Percentiles rank a stretch among this genome's conserved stretches.
These are phyloP conservation scores for Paramyrothecium roridum DNA, from an alignment of 2,329 filamentous ascomycete genomes.

Conservation along the genomic window DNA sequence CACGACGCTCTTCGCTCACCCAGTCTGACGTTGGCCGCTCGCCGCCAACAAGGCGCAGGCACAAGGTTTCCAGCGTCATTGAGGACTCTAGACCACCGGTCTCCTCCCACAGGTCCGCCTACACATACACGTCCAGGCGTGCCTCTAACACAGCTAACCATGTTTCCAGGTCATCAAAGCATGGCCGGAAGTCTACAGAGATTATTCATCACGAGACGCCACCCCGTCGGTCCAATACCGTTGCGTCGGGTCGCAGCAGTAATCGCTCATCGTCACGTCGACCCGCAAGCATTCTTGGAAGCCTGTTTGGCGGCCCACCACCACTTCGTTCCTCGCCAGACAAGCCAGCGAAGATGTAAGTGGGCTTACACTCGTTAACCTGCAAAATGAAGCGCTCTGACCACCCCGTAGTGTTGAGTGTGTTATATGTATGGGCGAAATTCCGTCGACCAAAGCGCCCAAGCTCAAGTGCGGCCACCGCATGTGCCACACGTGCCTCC, in stretches of 20 bases:
- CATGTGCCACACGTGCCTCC: conserved; percentile 77
- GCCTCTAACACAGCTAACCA: neutral
- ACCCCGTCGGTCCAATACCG: conserved; percentile 10
- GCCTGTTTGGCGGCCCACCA: conserved; percentile 19
- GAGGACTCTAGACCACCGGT: conserved; percentile 30
- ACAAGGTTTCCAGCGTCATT: conserved; percentile 23
- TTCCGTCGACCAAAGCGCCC: conserved; percentile 60
- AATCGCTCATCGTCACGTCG: conserved; percentile 19
- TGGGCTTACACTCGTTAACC: neutral
- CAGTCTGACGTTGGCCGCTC: conserved; percentile 21
- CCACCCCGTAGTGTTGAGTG: conserved; percentile 60
- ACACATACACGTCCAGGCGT: neutral
- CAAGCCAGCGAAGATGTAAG: conserved; percentile 20
- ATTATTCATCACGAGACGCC: conserved; percentile 15
- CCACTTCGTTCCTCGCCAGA: conserved; percentile 22
- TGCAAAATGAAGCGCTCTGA: conserved; percentile 7
- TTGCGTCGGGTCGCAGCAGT: conserved; percentile 11
- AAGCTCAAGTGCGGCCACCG: conserved; percentile 76
- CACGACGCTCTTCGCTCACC: conserved; percentile 21
- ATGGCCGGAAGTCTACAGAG: conserved; percentile 8
- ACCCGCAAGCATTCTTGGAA: conserved; percentile 21
- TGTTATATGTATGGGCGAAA: conserved; percentile 68
- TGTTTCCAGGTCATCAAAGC: conserved; percentile 1
- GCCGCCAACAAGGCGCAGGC: conserved; percentile 20
- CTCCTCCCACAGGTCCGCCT: conserved; percentile 25